Percentiles rank a stretch among this genome's conserved stretches.
These are phyloP conservation scores for Pleurotus tuber-regium DNA, from an alignment of 768 basidiomycete genomes.

Conservation along the genomic window DNA sequence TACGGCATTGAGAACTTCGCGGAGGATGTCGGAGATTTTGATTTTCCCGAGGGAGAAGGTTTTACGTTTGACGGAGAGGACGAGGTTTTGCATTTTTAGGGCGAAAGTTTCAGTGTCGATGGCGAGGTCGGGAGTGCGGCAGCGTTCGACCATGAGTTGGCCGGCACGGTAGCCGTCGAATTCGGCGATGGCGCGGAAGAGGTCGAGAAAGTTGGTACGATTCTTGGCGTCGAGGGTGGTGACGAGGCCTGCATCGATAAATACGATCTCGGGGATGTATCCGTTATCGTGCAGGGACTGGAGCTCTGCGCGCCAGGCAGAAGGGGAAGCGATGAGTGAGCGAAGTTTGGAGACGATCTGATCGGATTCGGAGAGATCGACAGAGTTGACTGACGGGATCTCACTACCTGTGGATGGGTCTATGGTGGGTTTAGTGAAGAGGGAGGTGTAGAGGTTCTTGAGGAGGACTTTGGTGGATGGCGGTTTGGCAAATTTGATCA, in stretches of 20 bases:
- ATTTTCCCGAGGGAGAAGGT: slow-evolving; percentile 98
- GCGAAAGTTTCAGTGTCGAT: slow-evolving; percentile 95
- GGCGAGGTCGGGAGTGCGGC: slow-evolving; percentile 85
- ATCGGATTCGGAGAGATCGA: slow-evolving; percentile 51
- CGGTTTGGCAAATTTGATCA: slow-evolving; percentile 95
- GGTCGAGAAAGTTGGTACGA: slow-evolving; percentile 91
- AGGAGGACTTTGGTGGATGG: slow-evolving; percentile 66
- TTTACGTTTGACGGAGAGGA: slow-evolving; percentile 90
- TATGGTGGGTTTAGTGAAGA: slow-evolving; percentile 37
- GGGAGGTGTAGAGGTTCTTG: slow-evolving; percentile 51
- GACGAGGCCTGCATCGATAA: slow-evolving; percentile 95
- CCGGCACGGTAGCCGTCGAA: slow-evolving; percentile 97
- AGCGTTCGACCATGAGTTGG: slow-evolving; percentile 94
- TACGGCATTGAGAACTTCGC: slow-evolving; percentile 84
- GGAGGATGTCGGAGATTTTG: slow-evolving; percentile 91
- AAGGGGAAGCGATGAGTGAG: slow-evolving; percentile 51
- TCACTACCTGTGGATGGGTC: slow-evolving; percentile 21
- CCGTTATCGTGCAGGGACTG: slow-evolving; percentile 59
- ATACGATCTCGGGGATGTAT: slow-evolving; percentile 91
- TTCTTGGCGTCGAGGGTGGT: slow-evolving; percentile 83
- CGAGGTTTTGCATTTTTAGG: slow-evolving; percentile 95
- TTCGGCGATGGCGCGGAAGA: slow-evolving; percentile 93
- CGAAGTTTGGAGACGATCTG: slow-evolving; percentile 70
- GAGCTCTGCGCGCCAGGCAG: slow-evolving; percentile 72
- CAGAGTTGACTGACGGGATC: slow-evolving; percentile 25